phyloP scores from a whole-genome alignment of 176 grass and related monocot genomes.

The Eragrostis curvula region DNA sequence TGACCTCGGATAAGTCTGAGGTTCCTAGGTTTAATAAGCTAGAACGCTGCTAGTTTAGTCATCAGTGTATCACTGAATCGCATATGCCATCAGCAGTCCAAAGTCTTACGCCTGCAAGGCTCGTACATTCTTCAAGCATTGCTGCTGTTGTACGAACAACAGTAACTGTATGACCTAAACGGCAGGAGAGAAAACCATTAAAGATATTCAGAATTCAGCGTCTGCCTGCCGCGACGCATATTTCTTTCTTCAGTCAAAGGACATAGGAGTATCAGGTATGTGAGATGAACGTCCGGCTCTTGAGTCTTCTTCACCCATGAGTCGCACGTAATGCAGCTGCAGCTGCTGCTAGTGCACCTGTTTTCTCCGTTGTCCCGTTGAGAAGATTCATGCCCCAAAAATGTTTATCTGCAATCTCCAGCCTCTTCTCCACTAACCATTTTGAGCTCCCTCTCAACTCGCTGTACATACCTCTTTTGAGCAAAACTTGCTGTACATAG shows the following conservation, averaged over 20 bases:
- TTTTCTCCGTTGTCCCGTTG: neutral
- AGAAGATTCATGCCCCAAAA: neutral
- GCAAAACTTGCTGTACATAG: no score
- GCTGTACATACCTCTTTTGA: no score
- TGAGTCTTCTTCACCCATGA: no score
- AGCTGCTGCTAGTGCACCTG: neutral
- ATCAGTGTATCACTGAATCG: conserved; percentile 6
- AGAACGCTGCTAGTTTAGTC: neutral
- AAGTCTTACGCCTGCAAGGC: neutral
- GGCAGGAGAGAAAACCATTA: neutral
- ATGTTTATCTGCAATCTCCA: neutral
- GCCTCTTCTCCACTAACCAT: no score
- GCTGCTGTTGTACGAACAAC: neutral
- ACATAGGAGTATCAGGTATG: neutral
- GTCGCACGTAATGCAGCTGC: neutral
- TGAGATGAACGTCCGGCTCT: no score
- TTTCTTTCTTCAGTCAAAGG: conserved; percentile 5
- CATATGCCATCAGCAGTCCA: neutral
- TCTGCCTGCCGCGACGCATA: neutral
- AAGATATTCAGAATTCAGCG: neutral
- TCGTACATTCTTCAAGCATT: conserved; percentile 7
- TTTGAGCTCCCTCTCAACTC: no score
- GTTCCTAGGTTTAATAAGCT: conserved; percentile 10
- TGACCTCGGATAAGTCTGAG: conserved; percentile 1
- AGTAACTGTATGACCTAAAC: neutral